Percentiles rank a stretch among this genome's conserved stretches.
Conservation (phyloP, 257 asterid species). For the Przewalskia tangutica region DNA sequence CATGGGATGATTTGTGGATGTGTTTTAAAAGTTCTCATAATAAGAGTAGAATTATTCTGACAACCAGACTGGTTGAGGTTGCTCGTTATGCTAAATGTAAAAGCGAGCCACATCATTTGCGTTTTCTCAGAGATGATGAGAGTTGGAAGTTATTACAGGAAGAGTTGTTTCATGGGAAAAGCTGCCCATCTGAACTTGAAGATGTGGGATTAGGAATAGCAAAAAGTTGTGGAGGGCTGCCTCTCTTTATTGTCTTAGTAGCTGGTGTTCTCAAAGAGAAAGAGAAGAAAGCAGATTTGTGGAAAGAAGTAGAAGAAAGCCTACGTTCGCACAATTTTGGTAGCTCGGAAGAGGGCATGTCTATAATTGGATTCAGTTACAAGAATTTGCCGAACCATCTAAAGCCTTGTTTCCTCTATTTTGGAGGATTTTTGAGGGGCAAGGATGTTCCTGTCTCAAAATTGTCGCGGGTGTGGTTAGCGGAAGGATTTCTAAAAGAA, state of each 20-base stretch:
- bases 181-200: background rate
- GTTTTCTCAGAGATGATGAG: background rate
- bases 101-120: background rate
- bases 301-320: background rate
- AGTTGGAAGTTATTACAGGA: background rate
- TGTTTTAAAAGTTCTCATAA: background rate
- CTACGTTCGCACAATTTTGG: background rate
- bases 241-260: background rate
- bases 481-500: background rate
- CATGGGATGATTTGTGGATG: background rate
- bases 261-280: background rate
- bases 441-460: background rate
- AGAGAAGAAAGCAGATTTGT: background rate
- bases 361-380: conserved; percentile 1
- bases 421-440: background rate
- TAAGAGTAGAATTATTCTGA: background rate
- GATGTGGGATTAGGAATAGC: background rate
- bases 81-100: background rate
- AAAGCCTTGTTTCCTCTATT: conserved; percentile 7
- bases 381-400: background rate
- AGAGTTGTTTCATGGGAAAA: background rate
- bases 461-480: conserved; percentile 3
- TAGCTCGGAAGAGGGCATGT: background rate
- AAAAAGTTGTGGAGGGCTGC: background rate
- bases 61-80: background rate